These are phyloP conservation scores for Rubia peregrina DNA, from an alignment of 305 asterid species.

Conservation along the genomic window DNA sequence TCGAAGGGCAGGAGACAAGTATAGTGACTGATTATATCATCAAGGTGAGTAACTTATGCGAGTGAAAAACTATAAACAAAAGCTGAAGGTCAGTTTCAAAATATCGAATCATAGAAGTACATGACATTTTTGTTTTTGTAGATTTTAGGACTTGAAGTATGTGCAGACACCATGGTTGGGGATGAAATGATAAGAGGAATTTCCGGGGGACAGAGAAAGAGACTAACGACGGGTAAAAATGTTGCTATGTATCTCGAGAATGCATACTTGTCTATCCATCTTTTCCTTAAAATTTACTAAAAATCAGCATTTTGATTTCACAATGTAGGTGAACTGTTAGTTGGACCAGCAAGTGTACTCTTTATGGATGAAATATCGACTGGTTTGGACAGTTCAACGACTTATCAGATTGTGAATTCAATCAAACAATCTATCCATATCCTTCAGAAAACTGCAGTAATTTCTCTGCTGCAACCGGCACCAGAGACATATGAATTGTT, in stretches of 20 bases:
- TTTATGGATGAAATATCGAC: constrained; percentile 75
- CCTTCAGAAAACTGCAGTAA: constrained; percentile 47
- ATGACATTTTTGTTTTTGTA: constrained; percentile 12
- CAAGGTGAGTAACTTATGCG: constrained; percentile 29
- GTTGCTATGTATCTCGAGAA: neutral
- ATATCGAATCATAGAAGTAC: neutral
- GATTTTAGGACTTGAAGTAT: constrained; percentile 54
- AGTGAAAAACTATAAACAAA: neutral
- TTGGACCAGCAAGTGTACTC: constrained; percentile 51
- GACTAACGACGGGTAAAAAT: constrained; percentile 52
- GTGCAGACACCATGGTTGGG: constrained; percentile 61
- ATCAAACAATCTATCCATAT: constrained; percentile 43
- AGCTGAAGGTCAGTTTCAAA: neutral
- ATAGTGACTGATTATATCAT: constrained; percentile 48
- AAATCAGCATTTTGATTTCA: neutral
- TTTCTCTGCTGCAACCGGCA: constrained; percentile 61
- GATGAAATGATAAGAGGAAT: constrained; percentile 48
- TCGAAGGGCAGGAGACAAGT: constrained; percentile 41
- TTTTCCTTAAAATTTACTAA: neutral
- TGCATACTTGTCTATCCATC: neutral
- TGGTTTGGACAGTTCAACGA: constrained; percentile 64
- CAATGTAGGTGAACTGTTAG: constrained; percentile 50
- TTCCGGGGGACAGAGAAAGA: constrained; percentile 61
- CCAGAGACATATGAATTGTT: constrained; percentile 59
- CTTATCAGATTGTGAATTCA: constrained; percentile 48